These are phyloP conservation scores for Diplodia corticola DNA, from an alignment of 2,329 filamentous ascomycete genomes.

Conservation along the genomic window DNA sequence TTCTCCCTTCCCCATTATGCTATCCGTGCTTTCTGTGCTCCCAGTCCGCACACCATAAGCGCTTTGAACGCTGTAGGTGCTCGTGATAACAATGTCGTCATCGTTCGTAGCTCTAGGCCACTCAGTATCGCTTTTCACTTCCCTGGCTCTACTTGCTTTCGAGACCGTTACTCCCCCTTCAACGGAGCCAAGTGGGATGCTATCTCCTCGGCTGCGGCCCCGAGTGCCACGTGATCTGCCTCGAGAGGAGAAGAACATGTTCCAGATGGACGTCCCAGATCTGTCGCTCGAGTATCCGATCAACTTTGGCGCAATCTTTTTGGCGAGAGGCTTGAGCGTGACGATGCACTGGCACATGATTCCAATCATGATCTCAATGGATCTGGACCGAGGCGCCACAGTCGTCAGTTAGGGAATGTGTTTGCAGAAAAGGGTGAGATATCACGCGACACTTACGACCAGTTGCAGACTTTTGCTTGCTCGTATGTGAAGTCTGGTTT, in stretches of 20 bases:
- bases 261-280: not conserved
- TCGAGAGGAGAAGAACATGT: not conserved
- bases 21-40: not conserved
- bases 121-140: not conserved
- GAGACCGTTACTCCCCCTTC: not conserved
- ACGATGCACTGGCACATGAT: conserved; percentile 84
- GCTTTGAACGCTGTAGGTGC: not conserved
- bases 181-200: not conserved
- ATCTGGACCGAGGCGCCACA: not conserved
- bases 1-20: not conserved
- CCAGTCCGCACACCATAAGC: not conserved
- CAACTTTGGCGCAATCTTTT: conserved; percentile 54
- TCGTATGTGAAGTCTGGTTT: not conserved
- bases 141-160: not conserved
- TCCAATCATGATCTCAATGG: conserved; percentile 78
- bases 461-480: not conserved
- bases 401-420: not conserved
- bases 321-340: conserved; percentile 76
- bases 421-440: not conserved
- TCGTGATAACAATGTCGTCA: conserved; percentile 3
- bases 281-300: conserved; percentile 36
- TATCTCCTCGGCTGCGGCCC: not conserved
- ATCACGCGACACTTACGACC: not conserved
- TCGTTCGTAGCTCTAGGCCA: not conserved
- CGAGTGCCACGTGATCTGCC: not conserved